Evolutionary conservation across 1,284 basidiomycete species (phyloP).

Genomic region (Ceratobasidium sp.): DNA sequence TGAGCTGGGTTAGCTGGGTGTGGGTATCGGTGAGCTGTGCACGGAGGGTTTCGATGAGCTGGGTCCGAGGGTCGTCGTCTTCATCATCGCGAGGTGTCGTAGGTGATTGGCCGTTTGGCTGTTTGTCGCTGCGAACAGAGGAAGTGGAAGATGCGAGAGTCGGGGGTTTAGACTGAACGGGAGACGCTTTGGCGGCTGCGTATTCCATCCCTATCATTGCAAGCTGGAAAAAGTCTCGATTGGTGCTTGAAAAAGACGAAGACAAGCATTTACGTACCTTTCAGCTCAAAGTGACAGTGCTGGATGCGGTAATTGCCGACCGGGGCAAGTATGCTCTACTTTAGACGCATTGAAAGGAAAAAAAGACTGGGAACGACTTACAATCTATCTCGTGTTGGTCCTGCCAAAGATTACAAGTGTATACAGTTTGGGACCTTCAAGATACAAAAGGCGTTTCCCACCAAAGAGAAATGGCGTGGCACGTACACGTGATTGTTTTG

Average conservation of each 20-base stretch:
- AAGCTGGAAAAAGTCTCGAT: neutral
- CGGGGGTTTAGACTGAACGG: conserved; percentile 19
- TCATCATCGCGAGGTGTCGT: neutral
- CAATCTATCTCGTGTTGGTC: conserved; percentile 26
- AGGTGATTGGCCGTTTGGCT: conserved; percentile 26
- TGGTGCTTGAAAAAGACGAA: neutral
- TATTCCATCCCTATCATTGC: conserved; percentile 37
- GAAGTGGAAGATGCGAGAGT: conserved; percentile 25
- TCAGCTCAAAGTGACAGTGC: conserved; percentile 10
- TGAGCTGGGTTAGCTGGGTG: conserved; percentile 91
- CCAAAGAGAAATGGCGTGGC: neutral
- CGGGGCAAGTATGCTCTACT: neutral
- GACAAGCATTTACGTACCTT: conserved; percentile 29
- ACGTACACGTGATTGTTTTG: conserved; percentile 14
- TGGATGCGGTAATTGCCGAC: conserved; percentile 1
- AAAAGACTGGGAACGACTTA: conserved; percentile 5
- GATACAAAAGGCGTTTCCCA: conserved; percentile 27
- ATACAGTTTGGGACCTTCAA: neutral
- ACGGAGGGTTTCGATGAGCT: conserved; percentile 83
- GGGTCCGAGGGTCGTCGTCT: conserved; percentile 71
- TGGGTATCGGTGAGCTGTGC: conserved; percentile 87
- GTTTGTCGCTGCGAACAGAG: conserved; percentile 29
- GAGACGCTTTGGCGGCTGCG: conserved; percentile 22
- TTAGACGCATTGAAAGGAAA: neutral
- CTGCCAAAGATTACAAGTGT: conserved; percentile 28